phyloP scores from a whole-genome alignment of 129 eudicot genomes.

The Pulicaria dysenterica region DNA sequence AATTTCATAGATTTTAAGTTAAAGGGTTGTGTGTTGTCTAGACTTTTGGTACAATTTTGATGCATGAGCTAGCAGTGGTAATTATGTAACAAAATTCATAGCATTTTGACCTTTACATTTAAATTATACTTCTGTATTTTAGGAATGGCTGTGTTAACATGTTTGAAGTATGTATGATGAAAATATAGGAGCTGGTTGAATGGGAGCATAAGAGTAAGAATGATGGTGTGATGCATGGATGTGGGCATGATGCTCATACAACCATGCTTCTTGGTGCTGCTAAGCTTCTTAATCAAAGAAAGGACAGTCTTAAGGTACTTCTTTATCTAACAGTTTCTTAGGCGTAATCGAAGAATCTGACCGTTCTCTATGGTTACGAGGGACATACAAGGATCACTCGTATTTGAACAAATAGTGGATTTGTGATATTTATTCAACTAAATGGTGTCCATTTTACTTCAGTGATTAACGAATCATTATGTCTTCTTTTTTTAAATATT shows the following conservation, averaged over 20 bases:
- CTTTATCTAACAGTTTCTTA: not conserved
- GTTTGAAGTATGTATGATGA: conserved; percentile 11
- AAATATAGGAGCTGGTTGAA: conserved; percentile 69
- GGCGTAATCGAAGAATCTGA: not conserved
- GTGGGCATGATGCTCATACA: conserved; percentile 97
- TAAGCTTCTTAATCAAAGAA: conserved; percentile 74
- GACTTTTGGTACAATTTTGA: not conserved
- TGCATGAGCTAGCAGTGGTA: not conserved
- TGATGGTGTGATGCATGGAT: conserved; percentile 87
- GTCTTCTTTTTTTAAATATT: not conserved
- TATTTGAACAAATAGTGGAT: too few relatives aligned
- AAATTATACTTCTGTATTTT: not conserved
- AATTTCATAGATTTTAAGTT: too few relatives aligned
- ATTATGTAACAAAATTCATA: not conserved
- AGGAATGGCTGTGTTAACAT: not conserved
- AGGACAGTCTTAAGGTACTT: conserved; percentile 63
- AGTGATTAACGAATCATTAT: not conserved
- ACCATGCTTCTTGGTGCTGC: conserved; percentile 97
- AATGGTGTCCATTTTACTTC: not conserved
- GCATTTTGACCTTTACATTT: not conserved
- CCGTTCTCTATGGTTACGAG: not conserved
- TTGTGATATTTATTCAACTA: not conserved
- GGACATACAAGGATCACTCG: too few relatives aligned
- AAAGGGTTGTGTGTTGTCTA: too few relatives aligned
- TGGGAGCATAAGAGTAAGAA: conserved; percentile 94